phyloP scores from a whole-genome alignment of 2,329 filamentous ascomycete species.

The Fusarium sp. region DNA sequence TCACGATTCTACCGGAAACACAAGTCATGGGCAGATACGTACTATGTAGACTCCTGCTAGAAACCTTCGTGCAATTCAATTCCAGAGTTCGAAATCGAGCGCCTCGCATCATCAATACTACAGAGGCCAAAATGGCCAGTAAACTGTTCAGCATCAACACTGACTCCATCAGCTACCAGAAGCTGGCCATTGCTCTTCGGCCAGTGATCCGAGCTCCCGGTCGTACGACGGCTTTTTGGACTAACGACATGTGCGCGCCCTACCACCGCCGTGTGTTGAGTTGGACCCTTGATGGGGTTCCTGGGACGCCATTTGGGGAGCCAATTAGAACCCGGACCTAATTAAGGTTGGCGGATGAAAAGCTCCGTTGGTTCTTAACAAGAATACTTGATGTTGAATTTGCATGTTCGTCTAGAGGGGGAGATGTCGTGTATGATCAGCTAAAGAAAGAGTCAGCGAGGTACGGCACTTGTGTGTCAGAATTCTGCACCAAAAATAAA shows the following conservation, averaged over 20 bases:
- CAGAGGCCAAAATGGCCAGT: neutral
- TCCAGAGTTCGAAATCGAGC: neutral
- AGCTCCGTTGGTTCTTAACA: slow-evolving; percentile 34
- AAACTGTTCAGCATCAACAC: neutral
- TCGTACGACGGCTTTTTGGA: slow-evolving; percentile 27
- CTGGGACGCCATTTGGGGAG: neutral
- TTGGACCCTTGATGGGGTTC: slow-evolving; percentile 36
- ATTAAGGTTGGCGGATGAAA: slow-evolving; percentile 29
- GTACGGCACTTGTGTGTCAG: neutral
- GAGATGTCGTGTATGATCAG: neutral
- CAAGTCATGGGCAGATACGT: slow-evolving; percentile 4
- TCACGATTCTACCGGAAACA: slow-evolving; percentile 22
- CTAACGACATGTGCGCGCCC: slow-evolving; percentile 34
- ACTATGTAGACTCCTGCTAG: neutral
- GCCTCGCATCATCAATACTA: neutral
- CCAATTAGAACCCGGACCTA: slow-evolving; percentile 27
- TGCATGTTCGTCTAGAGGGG: neutral
- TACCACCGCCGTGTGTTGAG: slow-evolving; percentile 16
- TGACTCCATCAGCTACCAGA: no score
- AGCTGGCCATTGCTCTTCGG: slow-evolving; percentile 1
- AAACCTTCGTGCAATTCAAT: neutral
- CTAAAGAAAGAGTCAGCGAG: slow-evolving; percentile 2
- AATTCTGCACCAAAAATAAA: slow-evolving; percentile 12
- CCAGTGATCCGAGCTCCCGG: slow-evolving; percentile 24
- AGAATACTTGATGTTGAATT: slow-evolving; percentile 11